Base-by-base conservation (phyloP, 1,139 yeast species). In the Pichia cactophila region DNA sequence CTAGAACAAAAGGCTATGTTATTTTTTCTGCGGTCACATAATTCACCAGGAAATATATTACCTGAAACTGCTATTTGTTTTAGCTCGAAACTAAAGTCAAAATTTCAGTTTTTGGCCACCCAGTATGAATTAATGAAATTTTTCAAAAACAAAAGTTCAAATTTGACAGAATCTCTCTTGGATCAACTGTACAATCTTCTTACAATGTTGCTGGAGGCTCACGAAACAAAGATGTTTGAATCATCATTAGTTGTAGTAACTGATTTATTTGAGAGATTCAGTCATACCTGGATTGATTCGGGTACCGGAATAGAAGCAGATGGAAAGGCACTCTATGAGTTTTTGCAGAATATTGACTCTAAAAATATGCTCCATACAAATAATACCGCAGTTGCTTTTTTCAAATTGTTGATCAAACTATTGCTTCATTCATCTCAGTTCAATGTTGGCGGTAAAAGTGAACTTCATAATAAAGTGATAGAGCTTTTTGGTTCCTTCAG, bases 161-260 rank as follows among this genome's bases (percentile, higher is more conserved):
- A 14, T 2, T 11, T 49, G 8, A 11, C 40, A 5, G 52, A 35
- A 9, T 23, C 28, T 1, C 17, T 31, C 8, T 26, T 51, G 5
- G 54, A 50, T n/a, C 12, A 17, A 5, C 17, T 54, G 5, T 49
- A 48, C 26, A 43, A 28, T 17, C 14, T 36, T 14, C 14, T 53
- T 4, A 49, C 52, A 1, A 38, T 44, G 3, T 26, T 56, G 11
- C 20, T 58, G 9, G 54, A 56, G 41, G 40, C 40, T 14, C 56
- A 49, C 31, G 16, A 41, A 10, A 56, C 56, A 5, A 56, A 51
- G 43, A 57, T 54, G 4, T 56, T 46, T 35, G 61, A 58, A 44
- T 41, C 52, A 10, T 37, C 56, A 2, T 37, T 57, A 2, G 41
- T 50, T 16, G 12, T 54, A 1, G 28, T 51, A 3, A 45, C 54